Evolutionary conservation across 2,329 filamentous ascomycete species (phyloP).

Genomic region (Colletotrichum ledebouriae): DNA sequence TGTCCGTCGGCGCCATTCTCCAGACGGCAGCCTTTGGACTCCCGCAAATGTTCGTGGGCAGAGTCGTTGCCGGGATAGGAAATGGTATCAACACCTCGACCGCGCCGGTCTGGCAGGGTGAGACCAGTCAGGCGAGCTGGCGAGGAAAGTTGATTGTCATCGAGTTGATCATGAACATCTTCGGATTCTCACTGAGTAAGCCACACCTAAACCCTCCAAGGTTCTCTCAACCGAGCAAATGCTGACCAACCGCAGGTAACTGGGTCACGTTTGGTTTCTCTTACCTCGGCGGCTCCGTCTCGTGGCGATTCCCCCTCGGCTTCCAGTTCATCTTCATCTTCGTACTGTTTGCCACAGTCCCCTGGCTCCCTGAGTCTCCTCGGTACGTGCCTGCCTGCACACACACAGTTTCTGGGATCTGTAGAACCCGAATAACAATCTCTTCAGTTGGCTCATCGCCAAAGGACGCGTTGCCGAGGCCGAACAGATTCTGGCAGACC

Average conservation of each 20-base stretch:
- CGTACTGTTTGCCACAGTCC: slow-evolving; percentile 48
- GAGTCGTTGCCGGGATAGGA: slow-evolving; percentile 64
- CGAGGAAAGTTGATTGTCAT: slow-evolving; percentile 51
- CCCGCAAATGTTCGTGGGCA: slow-evolving; percentile 57
- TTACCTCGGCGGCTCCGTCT: slow-evolving; percentile 48
- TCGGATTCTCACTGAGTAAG: slow-evolving; percentile 48
- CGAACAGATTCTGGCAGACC: slow-evolving; percentile 48
- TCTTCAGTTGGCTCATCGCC: slow-evolving; percentile 47
- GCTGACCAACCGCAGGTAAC: slow-evolving; percentile 46
- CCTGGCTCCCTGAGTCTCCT: slow-evolving; percentile 50
- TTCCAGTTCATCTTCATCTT: slow-evolving; percentile 59
- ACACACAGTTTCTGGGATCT: rapidly evolving
- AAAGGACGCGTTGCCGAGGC: slow-evolving; percentile 47
- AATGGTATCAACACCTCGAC: slow-evolving; percentile 57
- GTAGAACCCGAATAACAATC: not conserved
- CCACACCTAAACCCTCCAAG: not conserved
- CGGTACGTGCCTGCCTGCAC: slow-evolving; percentile 43
- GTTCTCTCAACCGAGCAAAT: no score
- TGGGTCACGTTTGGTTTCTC: slow-evolving; percentile 56
- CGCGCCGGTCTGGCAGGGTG: slow-evolving; percentile 55
- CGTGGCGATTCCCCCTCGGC: slow-evolving; percentile 59
- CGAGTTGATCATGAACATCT: slow-evolving; percentile 51
- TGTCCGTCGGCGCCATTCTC: slow-evolving; percentile 52
- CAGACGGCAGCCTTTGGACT: slow-evolving; percentile 52
- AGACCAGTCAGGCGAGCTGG: slow-evolving; percentile 51